Evolutionary conservation across 1,284 basidiomycete genomes (phyloP).

Genomic region (Paramarasmius palmivorus): DNA sequence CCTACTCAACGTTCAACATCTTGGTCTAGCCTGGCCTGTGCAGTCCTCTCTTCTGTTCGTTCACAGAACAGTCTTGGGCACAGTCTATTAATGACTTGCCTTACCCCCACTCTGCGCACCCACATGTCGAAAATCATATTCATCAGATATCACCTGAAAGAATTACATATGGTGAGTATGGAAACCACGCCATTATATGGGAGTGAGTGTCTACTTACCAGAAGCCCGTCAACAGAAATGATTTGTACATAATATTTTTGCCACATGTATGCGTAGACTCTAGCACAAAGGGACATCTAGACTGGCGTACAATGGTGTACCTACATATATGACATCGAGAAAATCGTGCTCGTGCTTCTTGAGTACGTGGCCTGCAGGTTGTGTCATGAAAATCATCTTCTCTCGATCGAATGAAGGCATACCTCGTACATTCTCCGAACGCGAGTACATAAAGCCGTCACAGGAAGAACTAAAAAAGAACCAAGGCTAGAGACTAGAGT

Average conservation of each 20-base stretch:
- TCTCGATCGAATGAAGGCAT: no score
- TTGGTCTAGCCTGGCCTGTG: not conserved
- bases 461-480: no score
- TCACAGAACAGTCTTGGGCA: not conserved
- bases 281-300: not conserved
- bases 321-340: not conserved
- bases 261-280: slow-evolving; percentile 1
- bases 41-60: not conserved
- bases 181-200: slow-evolving; percentile 9
- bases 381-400: no score
- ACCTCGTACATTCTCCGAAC: no score
- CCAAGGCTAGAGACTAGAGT: no score
- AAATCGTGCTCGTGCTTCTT: not conserved
- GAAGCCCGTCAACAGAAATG: slow-evolving; percentile 10
- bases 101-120: not conserved
- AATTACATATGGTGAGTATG: not conserved
- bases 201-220: slow-evolving; percentile 11
- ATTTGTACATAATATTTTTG: slow-evolving; percentile 15
- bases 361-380: not conserved
- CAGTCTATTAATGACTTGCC: not conserved
- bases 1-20: not conserved
- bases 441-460: no score
- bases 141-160: not conserved
- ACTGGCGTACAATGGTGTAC: not conserved
- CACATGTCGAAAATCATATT: not conserved